Evolutionary conservation across 768 basidiomycete genomes (phyloP).

Genomic region (Pisolithus microcarpus): DNA sequence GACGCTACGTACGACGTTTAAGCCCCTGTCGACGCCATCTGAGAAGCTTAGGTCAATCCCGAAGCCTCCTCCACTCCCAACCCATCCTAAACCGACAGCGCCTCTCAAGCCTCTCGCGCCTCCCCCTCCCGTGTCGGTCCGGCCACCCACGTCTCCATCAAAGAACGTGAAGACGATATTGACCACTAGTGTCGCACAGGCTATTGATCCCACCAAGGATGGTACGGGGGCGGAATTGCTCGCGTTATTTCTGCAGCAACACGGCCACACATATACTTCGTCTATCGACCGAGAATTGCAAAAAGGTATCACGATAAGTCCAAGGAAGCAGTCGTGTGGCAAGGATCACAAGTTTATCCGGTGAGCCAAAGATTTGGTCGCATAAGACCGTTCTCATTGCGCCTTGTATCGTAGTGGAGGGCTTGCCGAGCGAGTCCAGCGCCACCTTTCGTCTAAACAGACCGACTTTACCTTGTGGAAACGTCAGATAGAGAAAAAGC

Average conservation of each 20-base stretch:
- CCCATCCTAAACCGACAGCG: constrained; percentile 8
- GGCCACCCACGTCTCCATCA: constrained; percentile 15
- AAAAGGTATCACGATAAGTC: constrained; percentile 53
- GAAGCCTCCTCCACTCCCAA: constrained; percentile 23
- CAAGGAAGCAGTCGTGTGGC: constrained; percentile 42
- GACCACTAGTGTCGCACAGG: constrained; percentile 44
- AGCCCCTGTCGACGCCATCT: constrained; percentile 1
- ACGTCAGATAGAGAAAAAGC: constrained; percentile 38
- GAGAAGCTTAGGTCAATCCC: constrained; percentile 19
- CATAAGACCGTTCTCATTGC: neutral
- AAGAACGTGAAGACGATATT: constrained; percentile 43
- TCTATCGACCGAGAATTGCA: constrained; percentile 31
- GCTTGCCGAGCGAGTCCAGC: constrained; percentile 43
- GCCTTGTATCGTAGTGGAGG: constrained; percentile 39
- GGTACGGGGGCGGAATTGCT: constrained; percentile 43
- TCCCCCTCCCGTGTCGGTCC: constrained; percentile 15
- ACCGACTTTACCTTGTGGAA: constrained; percentile 49
- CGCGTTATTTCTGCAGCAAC: constrained; percentile 46
- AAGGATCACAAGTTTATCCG: constrained; percentile 41
- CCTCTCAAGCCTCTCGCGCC: constrained; percentile 22
- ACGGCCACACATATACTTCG: constrained; percentile 31
- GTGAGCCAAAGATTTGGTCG: constrained; percentile 26
- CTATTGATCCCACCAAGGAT: constrained; percentile 48
- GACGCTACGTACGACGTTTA: constrained; percentile 6
- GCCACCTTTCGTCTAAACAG: constrained; percentile 35